phyloP scores from a whole-genome alignment of 2,329 filamentous ascomycete species.

The Exophiala lecanii-corni region DNA sequence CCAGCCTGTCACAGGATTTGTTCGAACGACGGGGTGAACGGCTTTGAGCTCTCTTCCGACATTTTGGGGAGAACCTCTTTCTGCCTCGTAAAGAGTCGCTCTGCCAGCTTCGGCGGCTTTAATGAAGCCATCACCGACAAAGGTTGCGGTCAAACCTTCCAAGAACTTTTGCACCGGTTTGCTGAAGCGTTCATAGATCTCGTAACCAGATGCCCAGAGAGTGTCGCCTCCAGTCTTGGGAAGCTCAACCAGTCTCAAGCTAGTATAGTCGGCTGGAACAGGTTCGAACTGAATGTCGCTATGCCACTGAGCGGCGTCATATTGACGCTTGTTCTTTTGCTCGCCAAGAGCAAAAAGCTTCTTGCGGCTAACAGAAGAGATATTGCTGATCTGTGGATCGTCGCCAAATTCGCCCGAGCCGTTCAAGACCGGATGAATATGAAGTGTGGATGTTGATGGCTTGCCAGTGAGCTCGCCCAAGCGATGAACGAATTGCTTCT shows the following conservation, averaged over 20 bases:
- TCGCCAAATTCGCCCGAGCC: constrained; percentile 51
- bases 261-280: constrained; percentile 59
- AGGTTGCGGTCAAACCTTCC: constrained; percentile 54
- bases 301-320: constrained; percentile 48
- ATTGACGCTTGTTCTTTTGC: constrained; percentile 34
- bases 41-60: constrained; percentile 47
- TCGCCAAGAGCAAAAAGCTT: constrained; percentile 38
- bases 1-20: constrained; percentile 62
- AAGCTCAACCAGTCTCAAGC: constrained; percentile 54
- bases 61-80: constrained; percentile 52
- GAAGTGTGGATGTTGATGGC: constrained; percentile 53
- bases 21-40: constrained; percentile 54
- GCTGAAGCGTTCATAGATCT: constrained; percentile 58
- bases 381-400: constrained; percentile 61
- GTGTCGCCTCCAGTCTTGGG: constrained; percentile 56
- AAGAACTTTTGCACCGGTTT: constrained; percentile 53
- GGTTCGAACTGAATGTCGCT: constrained; percentile 64
- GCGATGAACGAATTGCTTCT: constrained; percentile 59
- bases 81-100: constrained; percentile 37
- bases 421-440: constrained; percentile 59
- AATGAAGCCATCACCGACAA: constrained; percentile 48
- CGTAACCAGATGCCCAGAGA: constrained; percentile 64
- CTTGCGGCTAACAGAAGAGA: constrained; percentile 54
- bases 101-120: constrained; percentile 38
- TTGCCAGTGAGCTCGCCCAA: constrained; percentile 58